A percentile compares a stretch with the other conserved stretches of the same genome.
These are phyloP conservation scores for Ascobolus immersus DNA, from an alignment of 495 filamentous ascomycete species.

Conservation along the genomic window DNA sequence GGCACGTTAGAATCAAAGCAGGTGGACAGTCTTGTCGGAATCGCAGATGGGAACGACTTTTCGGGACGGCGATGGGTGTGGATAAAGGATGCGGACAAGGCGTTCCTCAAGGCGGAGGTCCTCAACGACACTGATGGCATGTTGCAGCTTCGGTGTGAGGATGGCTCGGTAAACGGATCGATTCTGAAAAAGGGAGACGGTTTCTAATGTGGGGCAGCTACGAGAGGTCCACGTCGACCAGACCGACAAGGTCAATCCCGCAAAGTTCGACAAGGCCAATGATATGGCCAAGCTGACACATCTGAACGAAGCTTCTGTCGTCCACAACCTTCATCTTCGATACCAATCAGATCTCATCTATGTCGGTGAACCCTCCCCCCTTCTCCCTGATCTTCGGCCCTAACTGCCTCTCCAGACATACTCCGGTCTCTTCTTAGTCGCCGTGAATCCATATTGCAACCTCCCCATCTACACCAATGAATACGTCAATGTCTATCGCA, in stretches of 20 bases:
- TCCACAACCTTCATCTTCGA: slow-evolving; percentile 81
- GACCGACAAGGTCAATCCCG: slow-evolving; percentile 96
- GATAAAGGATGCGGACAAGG: slow-evolving; percentile 61
- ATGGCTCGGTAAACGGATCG: slow-evolving; percentile 47
- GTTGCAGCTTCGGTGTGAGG: slow-evolving; percentile 73
- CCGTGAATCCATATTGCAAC: slow-evolving; percentile 87
- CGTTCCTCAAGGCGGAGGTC: slow-evolving; percentile 80
- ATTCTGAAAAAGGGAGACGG: background rate
- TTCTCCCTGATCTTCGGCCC: slow-evolving; percentile 5
- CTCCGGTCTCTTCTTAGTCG: slow-evolving; percentile 87
- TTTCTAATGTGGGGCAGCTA: slow-evolving; percentile 18
- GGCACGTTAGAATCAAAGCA: slow-evolving; percentile 1
- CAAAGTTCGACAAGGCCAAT: slow-evolving; percentile 95
- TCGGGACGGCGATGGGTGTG: slow-evolving; percentile 98
- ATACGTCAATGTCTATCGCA: slow-evolving; percentile 90
- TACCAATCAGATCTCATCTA: slow-evolving; percentile 95
- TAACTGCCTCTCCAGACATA: slow-evolving; percentile 37
- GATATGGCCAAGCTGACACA: slow-evolving; percentile 99
- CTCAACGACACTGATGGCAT: slow-evolving; percentile 47
- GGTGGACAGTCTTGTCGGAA: slow-evolving; percentile 41
- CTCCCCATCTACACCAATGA: slow-evolving; percentile 92
- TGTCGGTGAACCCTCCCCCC: slow-evolving; percentile 25
- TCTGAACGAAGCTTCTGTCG: slow-evolving; percentile 89
- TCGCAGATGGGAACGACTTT: slow-evolving; percentile 92
- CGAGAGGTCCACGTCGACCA: slow-evolving; percentile 64